Evolutionary conservation across 352 stramenopile genomes (phyloP), one percentile per base, ranked within the genome.

Genomic region (Pythium insidiosum): DNA sequence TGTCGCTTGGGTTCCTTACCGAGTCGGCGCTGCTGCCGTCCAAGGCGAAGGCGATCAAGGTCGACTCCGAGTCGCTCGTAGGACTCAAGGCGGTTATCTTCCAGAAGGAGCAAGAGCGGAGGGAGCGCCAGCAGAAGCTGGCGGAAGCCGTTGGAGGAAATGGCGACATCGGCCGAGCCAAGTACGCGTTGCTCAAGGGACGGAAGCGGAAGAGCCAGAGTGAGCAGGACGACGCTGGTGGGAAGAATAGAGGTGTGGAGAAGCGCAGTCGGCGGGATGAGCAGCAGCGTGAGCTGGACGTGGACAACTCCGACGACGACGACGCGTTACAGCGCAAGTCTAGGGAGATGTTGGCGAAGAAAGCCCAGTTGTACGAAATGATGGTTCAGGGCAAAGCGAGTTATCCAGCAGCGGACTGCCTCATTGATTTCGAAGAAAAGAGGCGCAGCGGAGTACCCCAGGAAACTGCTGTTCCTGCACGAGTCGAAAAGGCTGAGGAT

Each of bases 1-100:
- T 96, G 84, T 95, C 82, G 53, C 71, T 96, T 7, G 86, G 86
- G 35, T 96, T 95, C 61, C 58, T 96, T n/a, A 95, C 86, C 3
- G 84, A 96, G 72, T 94, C 78, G 46, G 86, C 86, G 43, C 79
- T 96, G 33, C 62, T 96, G 63, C 86, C 84, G 52, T 93, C 81
- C 51, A 95, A 94, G 63, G 83, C 77, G 20, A 96, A 93, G 66
- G 43, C 73, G 39, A 93, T 95, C 61, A 81, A 87, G 36, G 77
- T 95, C 19, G 83, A 92, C 55, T 58, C 62, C 57, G 88, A 88
- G 60, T 91, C 77, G 24, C 59, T 93, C 33, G 61, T 95, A 16
- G 83, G 88, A 28, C 66, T 95, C 41, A 88, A 87, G 42, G 78
- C 81, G 1, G 61, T 89, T 16, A 76, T 93, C 11, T 93, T 80